Evolutionary conservation across 805 yeast genomes (phyloP), one percentile per base, ranked within the genome.

Genomic region (Yamadazyma endophytica): DNA sequence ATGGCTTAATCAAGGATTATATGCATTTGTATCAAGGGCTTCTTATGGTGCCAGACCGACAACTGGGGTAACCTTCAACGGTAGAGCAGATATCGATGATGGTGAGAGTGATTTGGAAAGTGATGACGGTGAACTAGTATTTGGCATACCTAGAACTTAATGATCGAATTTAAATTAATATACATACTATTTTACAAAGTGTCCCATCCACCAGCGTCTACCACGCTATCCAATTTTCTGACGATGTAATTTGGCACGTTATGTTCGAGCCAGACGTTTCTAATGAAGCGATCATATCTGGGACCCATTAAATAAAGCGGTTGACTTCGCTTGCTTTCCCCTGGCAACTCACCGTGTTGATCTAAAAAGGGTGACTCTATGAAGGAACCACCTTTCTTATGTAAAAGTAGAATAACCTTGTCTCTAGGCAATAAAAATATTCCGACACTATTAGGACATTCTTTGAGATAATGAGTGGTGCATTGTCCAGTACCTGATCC

Each of bases 131-230:
- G 21, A 19, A 4, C 34, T 27, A 13, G 38, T 27, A 9, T n/a
- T n/a, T n/a, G 21, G 9, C 8, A 26, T 6, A 12, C 26, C 11
- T 8, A 22, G 17, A 15, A 28, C 17, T 24, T 17, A 12, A 7
- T 13, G 13, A 5, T 14, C 25, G 20, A 21, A 17, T 17, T 27
- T 18, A 29, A 22, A 19, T 18, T 14, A 24, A 13, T 16, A 7
- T 17, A 17, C 23, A 21, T 19, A 19, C 21, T 17, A 8, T 17
- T 13, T 17, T 28, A 86, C 39, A 83, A 61, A 2, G 92, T 84
- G 45, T 83, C 92, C 98, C 98, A 90, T 0, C 98, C 98, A 6
- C 98, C 98, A 22, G 82, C 75, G 54, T 90, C 97, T 20, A 81
- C 58, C 6, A 73, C 74, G 23, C 81, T 77, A 46, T 90, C 97